Percentiles rank a stretch among this genome's conserved stretches.
Evolutionary conservation across 2,329 filamentous ascomycete species (phyloP).

Genomic region (Venturia pyrina): DNA sequence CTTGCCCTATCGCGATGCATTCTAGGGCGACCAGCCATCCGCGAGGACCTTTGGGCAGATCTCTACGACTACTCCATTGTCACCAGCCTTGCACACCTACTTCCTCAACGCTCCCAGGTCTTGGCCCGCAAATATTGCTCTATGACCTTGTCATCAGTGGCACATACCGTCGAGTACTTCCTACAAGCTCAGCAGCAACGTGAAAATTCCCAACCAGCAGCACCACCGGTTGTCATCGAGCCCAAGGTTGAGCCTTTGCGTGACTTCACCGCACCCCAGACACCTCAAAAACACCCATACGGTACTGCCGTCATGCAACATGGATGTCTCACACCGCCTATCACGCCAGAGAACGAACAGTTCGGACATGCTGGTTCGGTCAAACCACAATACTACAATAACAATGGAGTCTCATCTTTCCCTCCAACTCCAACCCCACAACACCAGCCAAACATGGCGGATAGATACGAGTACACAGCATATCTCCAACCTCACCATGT

Average conservation of each 20-base stretch:
- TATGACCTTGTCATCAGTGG: slow-evolving; percentile 53
- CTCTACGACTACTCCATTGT: slow-evolving; percentile 59
- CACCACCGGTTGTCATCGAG: slow-evolving; percentile 32
- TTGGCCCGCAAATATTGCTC: slow-evolving; percentile 60
- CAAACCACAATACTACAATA: slow-evolving; percentile 19
- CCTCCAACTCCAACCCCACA: slow-evolving; percentile 29
- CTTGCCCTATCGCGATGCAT: slow-evolving; percentile 81
- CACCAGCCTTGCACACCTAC: slow-evolving; percentile 52
- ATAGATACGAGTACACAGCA: slow-evolving; percentile 25
- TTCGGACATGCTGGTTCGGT: slow-evolving; percentile 21
- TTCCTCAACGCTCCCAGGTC: slow-evolving; percentile 58
- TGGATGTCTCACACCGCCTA: slow-evolving; percentile 75
- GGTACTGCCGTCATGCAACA: slow-evolving; percentile 52
- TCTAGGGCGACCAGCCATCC: slow-evolving; percentile 66
- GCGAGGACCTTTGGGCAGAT: slow-evolving; percentile 65
- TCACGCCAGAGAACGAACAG: slow-evolving; percentile 60
- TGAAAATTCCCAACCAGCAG: slow-evolving; percentile 48
- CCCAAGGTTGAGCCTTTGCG: slow-evolving; percentile 32
- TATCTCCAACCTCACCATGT: slow-evolving; percentile 28
- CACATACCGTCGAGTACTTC: slow-evolving; percentile 56
- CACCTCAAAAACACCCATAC: slow-evolving; percentile 66
- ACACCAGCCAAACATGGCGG: slow-evolving; percentile 21
- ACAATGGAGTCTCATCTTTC: slow-evolving; percentile 21
- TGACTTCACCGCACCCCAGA: slow-evolving; percentile 54
- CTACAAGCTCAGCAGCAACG: slow-evolving; percentile 35